Evolutionary conservation across 2,329 filamentous ascomycete species (phyloP).

Genomic region (Xylaria sp.): DNA sequence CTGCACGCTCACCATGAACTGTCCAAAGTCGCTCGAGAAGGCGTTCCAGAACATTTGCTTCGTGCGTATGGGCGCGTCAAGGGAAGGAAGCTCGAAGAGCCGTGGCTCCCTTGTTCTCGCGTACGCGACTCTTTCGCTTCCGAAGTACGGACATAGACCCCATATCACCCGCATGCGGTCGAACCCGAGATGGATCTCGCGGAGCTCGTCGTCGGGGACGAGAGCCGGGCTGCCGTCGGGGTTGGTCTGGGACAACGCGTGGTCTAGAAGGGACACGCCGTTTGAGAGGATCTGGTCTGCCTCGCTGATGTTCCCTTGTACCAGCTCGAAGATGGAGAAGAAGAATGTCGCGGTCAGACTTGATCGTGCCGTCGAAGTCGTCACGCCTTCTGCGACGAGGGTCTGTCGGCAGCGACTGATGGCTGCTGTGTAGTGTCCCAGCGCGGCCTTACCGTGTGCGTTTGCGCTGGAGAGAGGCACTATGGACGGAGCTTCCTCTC

Average conservation of each 20-base stretch:
- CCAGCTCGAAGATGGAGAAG: constrained; percentile 41
- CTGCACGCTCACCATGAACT: constrained; percentile 40
- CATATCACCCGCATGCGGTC: constrained; percentile 40
- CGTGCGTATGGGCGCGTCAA: constrained; percentile 26
- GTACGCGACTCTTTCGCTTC: constrained; percentile 25
- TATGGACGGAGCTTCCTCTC: neutral
- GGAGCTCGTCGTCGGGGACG: constrained; percentile 33
- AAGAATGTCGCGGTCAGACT: constrained; percentile 40
- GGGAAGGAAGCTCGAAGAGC: constrained; percentile 28
- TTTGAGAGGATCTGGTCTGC: constrained; percentile 37
- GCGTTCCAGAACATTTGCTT: constrained; percentile 37
- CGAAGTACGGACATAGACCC: constrained; percentile 42
- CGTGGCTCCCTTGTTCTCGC: neutral
- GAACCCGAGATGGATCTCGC: constrained; percentile 38
- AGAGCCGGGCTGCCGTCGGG: constrained; percentile 26
- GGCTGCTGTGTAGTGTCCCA: constrained; percentile 40
- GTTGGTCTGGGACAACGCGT: constrained; percentile 21
- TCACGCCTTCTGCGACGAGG: constrained; percentile 34
- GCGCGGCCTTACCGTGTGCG: constrained; percentile 31
- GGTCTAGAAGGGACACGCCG: constrained; percentile 35
- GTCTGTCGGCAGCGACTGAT: constrained; percentile 36
- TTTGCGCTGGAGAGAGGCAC: constrained; percentile 15
- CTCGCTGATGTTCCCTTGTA: constrained; percentile 39
- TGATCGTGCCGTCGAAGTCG: constrained; percentile 28
- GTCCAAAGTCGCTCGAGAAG: constrained; percentile 39